These are phyloP conservation scores for Cicer pinnatifidum DNA, from an alignment of 306 rosid genomes.

Conservation along the genomic window DNA sequence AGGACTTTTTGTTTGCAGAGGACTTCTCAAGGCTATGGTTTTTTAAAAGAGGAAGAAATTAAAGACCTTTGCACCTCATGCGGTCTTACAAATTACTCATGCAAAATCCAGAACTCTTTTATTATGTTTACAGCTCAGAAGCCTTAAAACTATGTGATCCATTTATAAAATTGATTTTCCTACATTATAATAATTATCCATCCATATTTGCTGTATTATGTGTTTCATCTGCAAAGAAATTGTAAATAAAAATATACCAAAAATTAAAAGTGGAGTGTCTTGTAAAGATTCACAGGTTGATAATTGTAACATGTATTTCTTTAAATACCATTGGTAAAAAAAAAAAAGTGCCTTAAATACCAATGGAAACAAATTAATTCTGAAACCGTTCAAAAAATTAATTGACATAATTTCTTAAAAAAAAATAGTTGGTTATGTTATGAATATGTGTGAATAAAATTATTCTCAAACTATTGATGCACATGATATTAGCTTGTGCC, in stretches of 20 bases:
- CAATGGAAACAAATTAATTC: too few species aligned
- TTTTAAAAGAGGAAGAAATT: slow-evolving; percentile 69
- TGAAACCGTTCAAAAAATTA: too few species aligned
- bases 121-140: slow-evolving; percentile 84
- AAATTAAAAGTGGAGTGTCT: slow-evolving; percentile 44
- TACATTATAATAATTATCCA: slow-evolving; percentile 27
- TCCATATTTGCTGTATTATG: slow-evolving; percentile 33
- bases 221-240: slow-evolving; percentile 36
- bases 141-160: slow-evolving; percentile 52
- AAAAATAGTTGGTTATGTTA: too few species aligned
- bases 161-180: slow-evolving; percentile 44
- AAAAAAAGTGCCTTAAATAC: too few species aligned
- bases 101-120: slow-evolving; percentile 70
- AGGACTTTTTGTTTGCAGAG: slow-evolving; percentile 53
- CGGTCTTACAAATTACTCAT: slow-evolving; percentile 77
- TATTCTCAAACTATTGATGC: too few species aligned
- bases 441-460: too few species aligned
- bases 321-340: too few species aligned
- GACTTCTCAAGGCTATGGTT: slow-evolving; percentile 49
- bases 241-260: slow-evolving; percentile 42
- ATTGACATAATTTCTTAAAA: too few species aligned
- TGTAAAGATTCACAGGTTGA: slow-evolving; percentile 42
- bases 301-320: background rate
- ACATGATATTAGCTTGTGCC: too few species aligned
- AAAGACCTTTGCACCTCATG: slow-evolving; percentile 74